These are phyloP conservation scores for Leccinellum luteum DNA, from an alignment of 768 basidiomycete genomes.

Conservation along the genomic window DNA sequence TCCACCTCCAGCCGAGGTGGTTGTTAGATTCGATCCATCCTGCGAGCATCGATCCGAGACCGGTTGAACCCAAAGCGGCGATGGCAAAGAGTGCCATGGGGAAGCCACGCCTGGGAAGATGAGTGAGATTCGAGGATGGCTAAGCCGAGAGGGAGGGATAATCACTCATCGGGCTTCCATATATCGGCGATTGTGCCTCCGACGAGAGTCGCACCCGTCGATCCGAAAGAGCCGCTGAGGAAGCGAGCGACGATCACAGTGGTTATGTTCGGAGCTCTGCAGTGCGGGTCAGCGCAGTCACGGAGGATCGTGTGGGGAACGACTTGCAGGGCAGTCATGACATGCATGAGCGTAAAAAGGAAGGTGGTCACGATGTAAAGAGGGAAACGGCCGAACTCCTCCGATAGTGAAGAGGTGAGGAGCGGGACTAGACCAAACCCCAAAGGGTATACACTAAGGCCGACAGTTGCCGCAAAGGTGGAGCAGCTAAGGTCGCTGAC, in stretches of 20 bases:
- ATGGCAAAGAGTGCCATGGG: constrained; percentile 77
- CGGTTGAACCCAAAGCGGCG: constrained; percentile 57
- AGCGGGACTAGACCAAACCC: constrained; percentile 65
- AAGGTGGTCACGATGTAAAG: constrained; percentile 52
- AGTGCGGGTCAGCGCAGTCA: constrained; percentile 1
- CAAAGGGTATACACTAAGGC: constrained; percentile 51
- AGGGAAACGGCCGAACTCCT: constrained; percentile 67
- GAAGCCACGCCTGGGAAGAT: constrained; percentile 57
- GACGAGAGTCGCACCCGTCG: constrained; percentile 70
- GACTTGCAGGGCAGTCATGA: constrained; percentile 36
- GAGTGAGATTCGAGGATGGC: constrained; percentile 2
- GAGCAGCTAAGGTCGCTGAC: constrained; percentile 43
- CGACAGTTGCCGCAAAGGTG: constrained; percentile 44
- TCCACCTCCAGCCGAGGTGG: constrained; percentile 73
- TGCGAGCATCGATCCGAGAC: constrained; percentile 59
- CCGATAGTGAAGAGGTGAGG: constrained; percentile 65
- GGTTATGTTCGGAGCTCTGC: constrained; percentile 46
- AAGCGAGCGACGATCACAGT: constrained; percentile 68
- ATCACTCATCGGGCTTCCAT: constrained; percentile 60
- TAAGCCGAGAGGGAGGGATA: background rate
- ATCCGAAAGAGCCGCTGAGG: constrained; percentile 62
- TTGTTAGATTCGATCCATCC: constrained; percentile 66
- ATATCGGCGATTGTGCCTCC: constrained; percentile 75
- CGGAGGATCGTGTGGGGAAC: background rate
- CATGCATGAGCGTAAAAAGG: constrained; percentile 50